phyloP scores from a whole-genome alignment of 345 rosid genomes.

The Sisymbrium irio region DNA sequence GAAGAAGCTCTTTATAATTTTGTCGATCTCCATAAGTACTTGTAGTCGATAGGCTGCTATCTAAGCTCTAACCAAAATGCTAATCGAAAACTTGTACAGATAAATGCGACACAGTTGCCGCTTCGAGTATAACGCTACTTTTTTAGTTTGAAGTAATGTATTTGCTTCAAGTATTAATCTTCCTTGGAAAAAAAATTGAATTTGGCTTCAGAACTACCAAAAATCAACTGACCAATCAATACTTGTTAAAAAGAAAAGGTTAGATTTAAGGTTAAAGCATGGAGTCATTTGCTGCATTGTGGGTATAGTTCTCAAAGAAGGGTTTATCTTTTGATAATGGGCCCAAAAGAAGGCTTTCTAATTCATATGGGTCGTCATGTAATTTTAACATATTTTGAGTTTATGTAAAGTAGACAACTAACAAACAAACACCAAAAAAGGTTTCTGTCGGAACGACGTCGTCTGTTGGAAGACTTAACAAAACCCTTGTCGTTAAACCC shows the following conservation, averaged over 20 bases:
- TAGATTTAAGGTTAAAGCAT: background rate
- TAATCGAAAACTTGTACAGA: background rate
- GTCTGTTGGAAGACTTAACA: too few species aligned
- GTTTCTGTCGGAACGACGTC: background rate
- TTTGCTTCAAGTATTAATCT: too few species aligned
- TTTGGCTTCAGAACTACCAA: too few species aligned
- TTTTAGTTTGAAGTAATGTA: too few species aligned
- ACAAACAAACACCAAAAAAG: background rate
- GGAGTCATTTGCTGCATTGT: background rate
- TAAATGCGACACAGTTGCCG: too few species aligned
- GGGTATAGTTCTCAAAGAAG: background rate
- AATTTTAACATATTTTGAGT: too few species aligned
- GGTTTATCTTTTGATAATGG: background rate
- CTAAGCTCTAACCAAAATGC: background rate
- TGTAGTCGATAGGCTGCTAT: background rate
- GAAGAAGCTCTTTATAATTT: slow-evolving; percentile 18
- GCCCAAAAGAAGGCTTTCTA: background rate
- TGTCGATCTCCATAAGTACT: background rate
- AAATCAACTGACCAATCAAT: background rate
- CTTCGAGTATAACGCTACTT: too few species aligned
- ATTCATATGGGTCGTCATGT: background rate
- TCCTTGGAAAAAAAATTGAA: too few species aligned
- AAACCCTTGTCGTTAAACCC: slow-evolving; percentile 25
- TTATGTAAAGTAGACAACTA: too few species aligned
- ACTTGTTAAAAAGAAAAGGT: background rate